Evolutionary conservation across 2,329 filamentous ascomycete genomes (phyloP), one percentile per base, ranked within the genome.

Genomic region (Fusarium chaquense): DNA sequence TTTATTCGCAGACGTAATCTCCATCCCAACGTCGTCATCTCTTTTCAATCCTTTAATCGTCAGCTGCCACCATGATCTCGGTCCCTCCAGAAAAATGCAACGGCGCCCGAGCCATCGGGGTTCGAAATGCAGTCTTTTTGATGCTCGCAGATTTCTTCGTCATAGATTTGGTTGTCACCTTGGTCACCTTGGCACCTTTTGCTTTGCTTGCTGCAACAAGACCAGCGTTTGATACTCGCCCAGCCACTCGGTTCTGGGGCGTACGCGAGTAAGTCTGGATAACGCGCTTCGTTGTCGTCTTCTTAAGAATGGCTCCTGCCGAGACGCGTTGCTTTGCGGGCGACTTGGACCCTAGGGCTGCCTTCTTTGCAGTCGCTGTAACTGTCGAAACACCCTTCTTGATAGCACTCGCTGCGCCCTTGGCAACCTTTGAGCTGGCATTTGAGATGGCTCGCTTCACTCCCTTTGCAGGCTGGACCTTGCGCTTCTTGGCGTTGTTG

Each of bases 401-500:
- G 18, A 82, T 63, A 15, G 76, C 79, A 44, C 76, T 77, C 13
- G 80, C 76, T 11, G 81, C 79, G 30, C 76, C 75, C 69, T 80
- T 80, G 62, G 76, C 77, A 4, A 78, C 77, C 71, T 82, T 79
- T 40, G 76, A 63, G 60, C 80, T 71, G 15, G 77, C 77, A 24
- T 58, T 77, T 9, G 80, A 80, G 7, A 82, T 52, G 4, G 78
- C 76, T 38, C 74, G 71, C 69, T 80, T 81, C 22, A 78, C 75
- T 15, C 78, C 77, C 35, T 75, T 78, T 18, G 75, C 75, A 5
- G 75, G 61, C 49, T 77, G 75, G 24, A 78, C 73, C 76, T 81
- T 81, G 73, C 78, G 78, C 75, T 85, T 82, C 78, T 87, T 88
- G 30, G 80, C 80, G 75, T 84, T 86, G 76, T 82, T 85, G 22